Percentiles rank a stretch among this genome's conserved stretches.
Evolutionary conservation across 169 alveolate genomes (phyloP).

Genomic region (Cryptosporidium meleagridis): DNA sequence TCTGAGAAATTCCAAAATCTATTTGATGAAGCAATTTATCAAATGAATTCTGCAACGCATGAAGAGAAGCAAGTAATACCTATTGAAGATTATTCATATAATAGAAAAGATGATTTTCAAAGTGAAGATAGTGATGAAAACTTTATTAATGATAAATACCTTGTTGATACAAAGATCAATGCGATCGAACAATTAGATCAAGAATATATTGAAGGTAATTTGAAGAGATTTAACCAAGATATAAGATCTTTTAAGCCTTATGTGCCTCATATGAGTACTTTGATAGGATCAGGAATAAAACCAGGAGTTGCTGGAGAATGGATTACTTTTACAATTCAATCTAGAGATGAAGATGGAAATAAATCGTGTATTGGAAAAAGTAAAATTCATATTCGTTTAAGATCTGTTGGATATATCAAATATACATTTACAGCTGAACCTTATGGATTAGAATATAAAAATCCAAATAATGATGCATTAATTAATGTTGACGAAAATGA

Average conservation of each 20-base stretch:
- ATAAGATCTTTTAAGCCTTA: constrained; percentile 33
- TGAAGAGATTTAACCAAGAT: constrained; percentile 36
- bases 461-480: constrained; percentile 30
- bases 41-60: background rate
- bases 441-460: constrained; percentile 28
- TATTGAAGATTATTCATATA: background rate
- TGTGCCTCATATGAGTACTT: constrained; percentile 66
- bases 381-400: constrained; percentile 57
- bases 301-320: constrained; percentile 72
- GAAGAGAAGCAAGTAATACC: background rate
- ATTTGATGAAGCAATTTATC: constrained; percentile 37
- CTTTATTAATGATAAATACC: background rate
- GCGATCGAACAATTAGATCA: background rate
- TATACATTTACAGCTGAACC: constrained; percentile 72
- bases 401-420: constrained; percentile 51
- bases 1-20: background rate
- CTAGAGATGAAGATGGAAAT: constrained; percentile 68
- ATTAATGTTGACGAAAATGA: constrained; percentile 29
- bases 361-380: constrained; percentile 24
- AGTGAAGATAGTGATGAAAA: background rate
- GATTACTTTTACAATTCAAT: constrained; percentile 47
- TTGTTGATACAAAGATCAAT: background rate
- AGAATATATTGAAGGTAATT: constrained; percentile 21
- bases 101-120: background rate
- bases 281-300: constrained; percentile 16